These are phyloP conservation scores for Globisporangium middletonii DNA, from an alignment of 352 stramenopile species.

Conservation along the genomic window DNA sequence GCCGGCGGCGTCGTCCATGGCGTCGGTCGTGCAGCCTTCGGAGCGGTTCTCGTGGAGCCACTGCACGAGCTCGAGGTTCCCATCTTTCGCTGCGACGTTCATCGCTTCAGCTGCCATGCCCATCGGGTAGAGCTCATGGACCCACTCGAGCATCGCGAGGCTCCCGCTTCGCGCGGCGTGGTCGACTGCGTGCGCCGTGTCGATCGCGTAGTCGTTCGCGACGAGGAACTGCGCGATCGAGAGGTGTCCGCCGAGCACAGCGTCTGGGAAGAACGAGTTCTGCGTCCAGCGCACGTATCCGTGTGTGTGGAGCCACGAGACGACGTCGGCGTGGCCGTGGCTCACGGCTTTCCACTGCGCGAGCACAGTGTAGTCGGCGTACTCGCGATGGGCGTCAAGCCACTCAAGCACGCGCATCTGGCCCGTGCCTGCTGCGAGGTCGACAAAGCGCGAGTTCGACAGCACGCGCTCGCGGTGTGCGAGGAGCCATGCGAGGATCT, in stretches of 20 bases:
- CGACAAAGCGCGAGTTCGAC: constrained; percentile 9
- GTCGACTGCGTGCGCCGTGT: constrained; percentile 8
- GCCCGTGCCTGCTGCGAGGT: constrained; percentile 7
- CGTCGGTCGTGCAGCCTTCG: constrained; percentile 19
- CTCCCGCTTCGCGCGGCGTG: constrained; percentile 9
- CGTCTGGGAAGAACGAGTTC: constrained; percentile 7
- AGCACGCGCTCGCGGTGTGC: constrained; percentile 5
- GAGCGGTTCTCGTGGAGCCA: constrained; percentile 16
- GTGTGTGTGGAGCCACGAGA: constrained; percentile 9
- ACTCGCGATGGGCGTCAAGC: constrained; percentile 10
- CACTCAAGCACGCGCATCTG: constrained; percentile 13
- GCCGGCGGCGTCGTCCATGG: constrained; percentile 20
- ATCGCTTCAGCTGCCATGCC: constrained; percentile 13
- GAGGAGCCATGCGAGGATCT: constrained; percentile 12
- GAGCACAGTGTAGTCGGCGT: constrained; percentile 4
- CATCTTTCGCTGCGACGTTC: constrained; percentile 11
- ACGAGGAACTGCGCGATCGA: constrained; percentile 14
- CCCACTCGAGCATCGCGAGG: constrained; percentile 14
- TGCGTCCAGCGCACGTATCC: constrained; percentile 6
- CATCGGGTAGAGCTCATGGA: constrained; percentile 10
- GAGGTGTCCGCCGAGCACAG: constrained; percentile 9
- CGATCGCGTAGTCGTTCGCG: constrained; percentile 8
- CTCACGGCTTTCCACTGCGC: constrained; percentile 12
- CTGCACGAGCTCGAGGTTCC: constrained; percentile 11
- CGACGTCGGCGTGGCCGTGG: constrained; percentile 6